These are phyloP conservation scores for Nyssa sinensis DNA, from an alignment of 148 eudicot species.

Conservation along the genomic window DNA sequence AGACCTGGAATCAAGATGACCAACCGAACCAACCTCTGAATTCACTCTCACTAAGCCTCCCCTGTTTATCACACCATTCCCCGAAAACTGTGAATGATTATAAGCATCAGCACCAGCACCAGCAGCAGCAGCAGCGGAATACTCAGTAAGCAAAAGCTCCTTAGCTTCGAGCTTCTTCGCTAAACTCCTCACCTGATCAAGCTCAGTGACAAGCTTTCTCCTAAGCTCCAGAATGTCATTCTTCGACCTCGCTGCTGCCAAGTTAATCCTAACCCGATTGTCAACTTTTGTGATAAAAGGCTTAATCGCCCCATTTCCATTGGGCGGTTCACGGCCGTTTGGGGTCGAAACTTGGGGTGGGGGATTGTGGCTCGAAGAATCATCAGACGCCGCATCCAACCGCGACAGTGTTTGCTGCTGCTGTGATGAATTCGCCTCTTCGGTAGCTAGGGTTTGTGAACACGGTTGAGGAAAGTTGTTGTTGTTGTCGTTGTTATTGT, in stretches of 20 bases:
- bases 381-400: slow-evolving; percentile 32
- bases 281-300: slow-evolving; percentile 51
- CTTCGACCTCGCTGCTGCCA: slow-evolving; percentile 41
- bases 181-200: slow-evolving; percentile 68
- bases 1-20: slow-evolving; percentile 39
- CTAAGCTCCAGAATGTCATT: slow-evolving; percentile 53
- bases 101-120: slow-evolving; percentile 26
- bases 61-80: slow-evolving; percentile 27
- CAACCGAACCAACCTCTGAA: slow-evolving; percentile 42
- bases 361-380: slow-evolving; percentile 20
- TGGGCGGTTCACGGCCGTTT: slow-evolving; percentile 13
- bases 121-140: slow-evolving; percentile 21
- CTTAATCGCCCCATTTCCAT: slow-evolving; percentile 35
- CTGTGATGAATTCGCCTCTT: slow-evolving; percentile 24
- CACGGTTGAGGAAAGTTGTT: slow-evolving; percentile 11
- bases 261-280: slow-evolving; percentile 58
- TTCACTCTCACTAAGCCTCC: slow-evolving; percentile 28
- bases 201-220: slow-evolving; percentile 66
- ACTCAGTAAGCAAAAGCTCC: slow-evolving; percentile 48
- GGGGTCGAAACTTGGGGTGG: background rate
- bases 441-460: slow-evolving; percentile 11
- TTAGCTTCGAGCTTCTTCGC: slow-evolving; percentile 57
- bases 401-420: slow-evolving; percentile 14
- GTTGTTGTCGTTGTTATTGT: background rate
- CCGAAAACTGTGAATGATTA: slow-evolving; percentile 35